phyloP scores from a whole-genome alignment of 1,284 basidiomycete species.

The Moniliella sp. region DNA sequence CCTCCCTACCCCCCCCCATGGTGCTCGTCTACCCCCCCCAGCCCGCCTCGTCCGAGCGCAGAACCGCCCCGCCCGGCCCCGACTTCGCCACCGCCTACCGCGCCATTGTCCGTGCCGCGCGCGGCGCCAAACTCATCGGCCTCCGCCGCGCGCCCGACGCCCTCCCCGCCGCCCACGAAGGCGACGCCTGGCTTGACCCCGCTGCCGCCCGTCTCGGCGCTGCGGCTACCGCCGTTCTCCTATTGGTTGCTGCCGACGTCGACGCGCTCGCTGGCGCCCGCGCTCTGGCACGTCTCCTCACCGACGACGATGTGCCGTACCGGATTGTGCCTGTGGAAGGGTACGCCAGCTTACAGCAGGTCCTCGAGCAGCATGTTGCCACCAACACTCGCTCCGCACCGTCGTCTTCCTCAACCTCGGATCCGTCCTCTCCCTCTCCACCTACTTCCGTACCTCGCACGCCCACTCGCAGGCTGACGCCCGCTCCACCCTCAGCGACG shows the following conservation, averaged over 20 bases:
- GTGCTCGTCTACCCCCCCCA: too few species aligned
- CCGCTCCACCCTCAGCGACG: slow-evolving; percentile 1
- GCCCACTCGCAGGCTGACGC: neutral
- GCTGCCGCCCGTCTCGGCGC: too few species aligned
- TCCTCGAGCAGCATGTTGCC: slow-evolving; percentile 46
- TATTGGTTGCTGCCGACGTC: slow-evolving; percentile 68
- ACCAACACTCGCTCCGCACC: slow-evolving; percentile 52
- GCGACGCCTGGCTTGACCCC: too few species aligned
- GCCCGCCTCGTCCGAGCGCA: too few species aligned
- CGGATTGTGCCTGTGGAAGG: slow-evolving; percentile 77
- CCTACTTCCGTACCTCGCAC: slow-evolving; percentile 32
- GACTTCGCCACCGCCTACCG: too few species aligned
- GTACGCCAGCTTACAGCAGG: slow-evolving; percentile 49
- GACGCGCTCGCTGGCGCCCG: slow-evolving; percentile 70
- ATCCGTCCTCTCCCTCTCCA: slow-evolving; percentile 57
- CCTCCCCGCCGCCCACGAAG: too few species aligned
- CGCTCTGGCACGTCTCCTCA: slow-evolving; percentile 71
- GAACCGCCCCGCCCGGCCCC: too few species aligned
- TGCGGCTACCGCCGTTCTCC: slow-evolving; percentile 46
- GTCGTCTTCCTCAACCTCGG: slow-evolving; percentile 84
- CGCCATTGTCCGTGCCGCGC: too few species aligned
- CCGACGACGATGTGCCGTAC: slow-evolving; percentile 78
- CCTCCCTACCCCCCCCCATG: too few species aligned
- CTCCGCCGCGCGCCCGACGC: too few species aligned
- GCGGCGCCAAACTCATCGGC: too few species aligned